phyloP scores from a whole-genome alignment of 805 yeast genomes.

The Starmerella kuoi region DNA sequence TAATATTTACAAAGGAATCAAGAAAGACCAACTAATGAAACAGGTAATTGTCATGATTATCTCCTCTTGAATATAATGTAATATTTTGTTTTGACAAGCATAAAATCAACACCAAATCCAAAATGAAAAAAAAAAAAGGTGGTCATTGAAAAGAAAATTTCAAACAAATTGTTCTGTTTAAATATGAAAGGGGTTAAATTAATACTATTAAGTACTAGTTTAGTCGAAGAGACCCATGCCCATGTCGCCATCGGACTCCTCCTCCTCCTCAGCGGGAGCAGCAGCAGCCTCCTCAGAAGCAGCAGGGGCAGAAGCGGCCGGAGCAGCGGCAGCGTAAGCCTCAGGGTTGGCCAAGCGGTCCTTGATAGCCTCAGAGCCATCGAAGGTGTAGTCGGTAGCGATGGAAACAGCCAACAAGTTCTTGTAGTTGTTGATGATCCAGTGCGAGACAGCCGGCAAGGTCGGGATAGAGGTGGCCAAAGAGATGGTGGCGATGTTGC shows the following conservation, averaged over 20 bases:
- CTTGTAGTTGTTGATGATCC: conserved; percentile 98
- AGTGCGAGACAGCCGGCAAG: conserved; percentile 97
- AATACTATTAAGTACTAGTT: conserved; percentile 22
- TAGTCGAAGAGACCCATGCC: conserved; percentile 96
- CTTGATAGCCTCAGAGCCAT: conserved; percentile 97
- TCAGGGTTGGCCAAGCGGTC: conserved; percentile 99
- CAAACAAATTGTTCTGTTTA: no score
- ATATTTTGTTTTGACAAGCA: no score
- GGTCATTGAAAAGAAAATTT: no score
- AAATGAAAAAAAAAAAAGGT: no score
- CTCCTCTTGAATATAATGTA: no score
- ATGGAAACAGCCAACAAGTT: conserved; percentile 92
- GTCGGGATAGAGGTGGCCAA: conserved; percentile 99
- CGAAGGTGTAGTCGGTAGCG: conserved; percentile 98
- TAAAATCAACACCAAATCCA: no score
- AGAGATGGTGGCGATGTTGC: conserved; percentile 89
- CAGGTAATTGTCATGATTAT: no score
- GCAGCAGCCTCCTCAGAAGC: conserved; percentile 52
- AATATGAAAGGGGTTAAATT: no score
- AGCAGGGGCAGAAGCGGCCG: conserved; percentile 73
- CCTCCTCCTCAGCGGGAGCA: conserved; percentile 65
- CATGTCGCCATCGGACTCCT: conserved; percentile 44
- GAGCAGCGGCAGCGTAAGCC: conserved; percentile 98
- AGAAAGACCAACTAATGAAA: no score
- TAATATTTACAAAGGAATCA: no score